Evolutionary conservation across 345 rosid genomes (phyloP), one percentile per base, ranked within the genome.

Genomic region (Hibiscus syriacus): DNA sequence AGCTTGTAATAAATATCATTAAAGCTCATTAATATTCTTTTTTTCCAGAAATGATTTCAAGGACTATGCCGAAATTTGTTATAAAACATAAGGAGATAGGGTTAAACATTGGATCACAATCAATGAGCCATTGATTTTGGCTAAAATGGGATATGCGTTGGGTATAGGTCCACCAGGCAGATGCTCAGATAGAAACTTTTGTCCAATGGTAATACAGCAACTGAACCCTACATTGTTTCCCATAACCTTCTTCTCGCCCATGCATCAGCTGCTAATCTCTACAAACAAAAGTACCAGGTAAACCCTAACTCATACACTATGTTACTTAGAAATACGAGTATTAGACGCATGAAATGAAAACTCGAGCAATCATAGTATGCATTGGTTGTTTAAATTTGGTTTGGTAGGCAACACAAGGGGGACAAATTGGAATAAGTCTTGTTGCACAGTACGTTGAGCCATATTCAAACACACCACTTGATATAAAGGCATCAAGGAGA

Each of bases 181-280:
- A 64, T 70, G 85, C 19, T n/a, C n/a, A n/a, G n/a, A n/a, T n/a
- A n/a, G n/a, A n/a, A n/a, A n/a, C n/a, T n/a, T n/a, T n/a, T 79
- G 85, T 34, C 23, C 26, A 0, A 49, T 1, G 85, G 87, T 14
- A 70, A 81, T 67, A 67, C 80, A 14, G 59, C 87, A 3, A 77
- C 70, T 2, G 85, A 83, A 66, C 83, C 85, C 23, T 83, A 79
- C 70, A n/a, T n/a, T n/a, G n/a, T n/a, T n/a, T n/a, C n/a, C n/a
- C n/a, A n/a, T n/a, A n/a, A n/a, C n/a, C n/a, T n/a, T n/a, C n/a
- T n/a, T n/a, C n/a, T n/a, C n/a, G n/a, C n/a, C n/a, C n/a, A n/a
- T n/a, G n/a, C n/a, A n/a, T n/a, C n/a, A n/a, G n/a, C n/a, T n/a
- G n/a, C n/a, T n/a, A n/a, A n/a, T n/a, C n/a, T n/a, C n/a, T n/a